Base-by-base conservation (phyloP, 352 stramenopile species). In the Phytopythium helicoides region DNA sequence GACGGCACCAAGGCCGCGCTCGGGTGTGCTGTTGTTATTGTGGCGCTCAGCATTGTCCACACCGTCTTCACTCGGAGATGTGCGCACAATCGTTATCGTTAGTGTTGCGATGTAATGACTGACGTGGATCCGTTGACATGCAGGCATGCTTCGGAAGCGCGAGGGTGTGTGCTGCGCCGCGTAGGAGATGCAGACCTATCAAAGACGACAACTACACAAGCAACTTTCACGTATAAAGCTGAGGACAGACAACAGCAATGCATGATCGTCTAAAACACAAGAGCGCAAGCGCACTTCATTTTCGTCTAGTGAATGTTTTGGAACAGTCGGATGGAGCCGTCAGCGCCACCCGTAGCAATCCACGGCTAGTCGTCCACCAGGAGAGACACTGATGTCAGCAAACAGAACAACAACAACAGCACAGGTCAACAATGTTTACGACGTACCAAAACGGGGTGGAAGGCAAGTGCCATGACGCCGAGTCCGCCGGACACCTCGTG, bases 371-470 rank as follows among this genome's bases (percentile, higher is more conserved):
- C n/a, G n/a, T n/a, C n/a, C n/a, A n/a, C n/a, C n/a, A n/a, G n/a
- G n/a, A n/a, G n/a, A n/a, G n/a, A n/a, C n/a, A n/a, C n/a, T n/a
- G n/a, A n/a, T n/a, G n/a, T n/a, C n/a, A n/a, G n/a, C n/a, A n/a
- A n/a, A n/a, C n/a, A 38, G 57, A 33, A 36, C 2, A 45, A 54
- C 8, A 42, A 31, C 9, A 47, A 6, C 51, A 23, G 10, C 42
- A 14, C 40, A 18, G 93, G 47, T 85, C 86, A 96, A 49, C 56
- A 44, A n/a, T 28, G 36, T 3, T 8, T 4, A 3, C 3, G 39
- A 76, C 77, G 41, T 62, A 97, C 95, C 78, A 99, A 88, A 42
- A 95, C 95, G 26, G 97, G 97, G 73, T 99, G 97, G 74, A 99
- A 99, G 31, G 85, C 81, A 33, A 98, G 66, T 15, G 84, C 84